Conservation (phyloP, 2,329 filamentous ascomycete species). For the Metarhizium brunneum region DNA sequence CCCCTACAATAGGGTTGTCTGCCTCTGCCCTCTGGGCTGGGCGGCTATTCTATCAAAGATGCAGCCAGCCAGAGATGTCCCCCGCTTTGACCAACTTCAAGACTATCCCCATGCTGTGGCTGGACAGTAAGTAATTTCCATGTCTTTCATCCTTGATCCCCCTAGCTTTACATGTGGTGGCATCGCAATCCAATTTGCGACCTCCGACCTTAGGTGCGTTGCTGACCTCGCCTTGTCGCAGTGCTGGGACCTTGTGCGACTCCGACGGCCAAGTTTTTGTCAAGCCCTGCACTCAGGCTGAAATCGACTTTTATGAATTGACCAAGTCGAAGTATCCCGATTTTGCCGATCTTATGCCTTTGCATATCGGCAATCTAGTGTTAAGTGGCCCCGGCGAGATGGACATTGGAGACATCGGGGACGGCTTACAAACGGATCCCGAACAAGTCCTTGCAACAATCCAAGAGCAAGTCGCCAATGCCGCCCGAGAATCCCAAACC, state of each 20-base stretch:
- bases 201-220: constrained; percentile 5
- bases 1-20: background rate
- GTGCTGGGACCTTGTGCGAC: constrained; percentile 85
- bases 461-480: constrained; percentile 20
- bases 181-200: constrained; percentile 6
- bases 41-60: constrained; percentile 4
- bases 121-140: constrained; percentile 59
- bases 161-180: background rate
- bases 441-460: constrained; percentile 25
- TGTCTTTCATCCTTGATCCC: background rate
- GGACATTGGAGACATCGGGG: constrained; percentile 35
- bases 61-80: constrained; percentile 29
- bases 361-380: constrained; percentile 70
- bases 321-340: constrained; percentile 55
- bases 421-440: constrained; percentile 20
- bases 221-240: constrained; percentile 25
- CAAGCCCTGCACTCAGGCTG: constrained; percentile 81
- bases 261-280: constrained; percentile 77
- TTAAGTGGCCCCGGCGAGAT: constrained; percentile 49
- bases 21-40: background rate
- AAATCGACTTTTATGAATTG: constrained; percentile 85
- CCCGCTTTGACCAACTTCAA: constrained; percentile 52
- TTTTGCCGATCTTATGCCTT: constrained; percentile 74
- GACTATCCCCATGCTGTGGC: constrained; percentile 70
- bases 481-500: constrained; percentile 6